These are phyloP conservation scores for Globisporangium canariense DNA, from an alignment of 352 stramenopile species.

Conservation along the genomic window DNA sequence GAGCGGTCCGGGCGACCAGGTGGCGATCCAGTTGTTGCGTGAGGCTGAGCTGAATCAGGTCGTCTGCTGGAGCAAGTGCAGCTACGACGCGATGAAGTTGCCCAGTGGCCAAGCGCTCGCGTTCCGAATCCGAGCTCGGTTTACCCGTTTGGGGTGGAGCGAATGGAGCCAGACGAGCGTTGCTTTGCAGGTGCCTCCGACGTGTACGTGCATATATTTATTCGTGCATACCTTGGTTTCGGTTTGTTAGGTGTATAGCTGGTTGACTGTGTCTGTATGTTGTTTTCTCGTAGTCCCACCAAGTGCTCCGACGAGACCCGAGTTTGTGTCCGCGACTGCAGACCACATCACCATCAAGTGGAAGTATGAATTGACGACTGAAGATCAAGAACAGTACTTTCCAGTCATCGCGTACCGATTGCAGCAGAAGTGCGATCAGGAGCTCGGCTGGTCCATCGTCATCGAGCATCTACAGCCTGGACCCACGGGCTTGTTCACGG, in stretches of 20 bases:
- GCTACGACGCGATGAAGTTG: constrained; percentile 19
- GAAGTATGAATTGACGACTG: neutral
- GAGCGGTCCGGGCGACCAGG: constrained; percentile 44
- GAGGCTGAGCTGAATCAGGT: constrained; percentile 22
- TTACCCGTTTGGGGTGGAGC: constrained; percentile 34
- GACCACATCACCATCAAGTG: constrained; percentile 45
- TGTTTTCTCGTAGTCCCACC: constrained; percentile 23
- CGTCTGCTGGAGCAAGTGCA: constrained; percentile 27
- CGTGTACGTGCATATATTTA: constrained; percentile 13
- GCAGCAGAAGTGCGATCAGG: constrained; percentile 49
- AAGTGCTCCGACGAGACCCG: constrained; percentile 34
- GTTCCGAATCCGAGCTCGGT: constrained; percentile 53
- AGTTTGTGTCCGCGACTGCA: constrained; percentile 31
- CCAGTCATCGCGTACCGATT: constrained; percentile 35
- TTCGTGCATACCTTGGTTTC: neutral
- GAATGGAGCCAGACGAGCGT: constrained; percentile 48
- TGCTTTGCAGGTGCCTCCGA: constrained; percentile 33
- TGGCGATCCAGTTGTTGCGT: constrained; percentile 40
- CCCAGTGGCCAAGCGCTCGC: constrained; percentile 29
- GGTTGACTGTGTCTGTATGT: neutral
- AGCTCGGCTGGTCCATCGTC: constrained; percentile 46
- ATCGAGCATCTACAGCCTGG: constrained; percentile 26
- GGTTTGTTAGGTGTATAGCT: neutral
- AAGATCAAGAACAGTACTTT: constrained; percentile 26
- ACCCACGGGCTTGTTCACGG: constrained; percentile 21